These are phyloP conservation scores for Coffea canephora DNA, from an alignment of 257 asterid genomes.

Conservation along the genomic window DNA sequence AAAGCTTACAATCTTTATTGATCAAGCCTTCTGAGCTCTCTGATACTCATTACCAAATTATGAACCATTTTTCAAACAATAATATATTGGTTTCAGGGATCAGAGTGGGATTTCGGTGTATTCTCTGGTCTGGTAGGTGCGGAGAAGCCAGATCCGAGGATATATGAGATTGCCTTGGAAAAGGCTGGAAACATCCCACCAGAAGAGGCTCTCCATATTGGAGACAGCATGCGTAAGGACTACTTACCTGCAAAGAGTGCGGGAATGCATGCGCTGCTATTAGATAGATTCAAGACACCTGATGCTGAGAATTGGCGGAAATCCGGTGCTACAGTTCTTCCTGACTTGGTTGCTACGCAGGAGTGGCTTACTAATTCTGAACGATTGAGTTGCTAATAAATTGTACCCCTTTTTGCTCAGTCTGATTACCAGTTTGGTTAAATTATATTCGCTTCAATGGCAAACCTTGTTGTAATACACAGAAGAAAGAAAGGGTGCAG, in stretches of 20 bases:
- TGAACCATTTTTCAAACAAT: neutral
- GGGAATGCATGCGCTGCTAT: slow-evolving; percentile 79
- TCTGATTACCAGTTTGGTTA: neutral
- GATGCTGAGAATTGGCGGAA: slow-evolving; percentile 79
- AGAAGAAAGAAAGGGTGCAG: neutral
- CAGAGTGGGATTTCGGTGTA: slow-evolving; percentile 97
- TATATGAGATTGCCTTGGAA: slow-evolving; percentile 76
- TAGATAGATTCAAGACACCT: slow-evolving; percentile 72
- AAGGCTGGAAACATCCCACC: slow-evolving; percentile 86
- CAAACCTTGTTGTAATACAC: neutral
- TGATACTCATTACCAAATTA: neutral
- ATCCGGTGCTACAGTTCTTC: slow-evolving; percentile 80
- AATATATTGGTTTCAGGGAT: slow-evolving; percentile 51
- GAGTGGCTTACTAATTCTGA: slow-evolving; percentile 63
- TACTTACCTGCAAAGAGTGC: slow-evolving; percentile 67
- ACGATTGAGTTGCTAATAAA: slow-evolving; percentile 17
- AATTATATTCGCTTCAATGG: neutral
- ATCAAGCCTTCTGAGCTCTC: neutral
- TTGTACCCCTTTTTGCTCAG: slow-evolving; percentile 11
- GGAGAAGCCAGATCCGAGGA: slow-evolving; percentile 83
- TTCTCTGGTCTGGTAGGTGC: slow-evolving; percentile 95
- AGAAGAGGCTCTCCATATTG: slow-evolving; percentile 77
- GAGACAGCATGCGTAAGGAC: slow-evolving; percentile 91
- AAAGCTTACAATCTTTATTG: neutral
- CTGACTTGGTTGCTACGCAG: slow-evolving; percentile 63